phyloP scores from a whole-genome alignment of 1,139 yeast species.

The Magnusiomyces tetraspermus region DNA sequence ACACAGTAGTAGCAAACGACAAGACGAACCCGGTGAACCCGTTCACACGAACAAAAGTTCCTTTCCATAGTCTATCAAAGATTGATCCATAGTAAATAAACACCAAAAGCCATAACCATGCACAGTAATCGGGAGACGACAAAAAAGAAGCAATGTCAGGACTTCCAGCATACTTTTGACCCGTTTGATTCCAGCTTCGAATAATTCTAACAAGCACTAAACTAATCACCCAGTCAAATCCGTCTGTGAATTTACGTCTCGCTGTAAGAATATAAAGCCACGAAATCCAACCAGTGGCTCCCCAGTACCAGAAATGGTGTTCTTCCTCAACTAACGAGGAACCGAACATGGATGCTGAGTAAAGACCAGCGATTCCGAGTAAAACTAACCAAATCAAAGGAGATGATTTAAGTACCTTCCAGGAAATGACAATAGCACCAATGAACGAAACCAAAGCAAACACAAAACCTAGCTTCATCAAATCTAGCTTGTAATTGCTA shows the following conservation, averaged over 20 bases:
- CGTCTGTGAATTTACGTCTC: conserved; percentile 20
- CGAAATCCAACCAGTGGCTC: conserved; percentile 36
- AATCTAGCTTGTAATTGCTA: conserved; percentile 56
- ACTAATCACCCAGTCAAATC: conserved; percentile 30
- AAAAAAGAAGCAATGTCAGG: conserved; percentile 36
- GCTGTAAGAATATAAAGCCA: conserved; percentile 26
- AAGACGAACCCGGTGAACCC: conserved; percentile 34
- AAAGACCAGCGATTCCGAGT: conserved; percentile 36
- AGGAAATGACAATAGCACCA: conserved; percentile 14
- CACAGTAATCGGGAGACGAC: conserved; percentile 14
- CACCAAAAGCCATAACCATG: conserved; percentile 44
- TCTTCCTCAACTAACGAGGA: conserved; percentile 95
- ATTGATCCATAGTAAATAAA: conserved; percentile 34
- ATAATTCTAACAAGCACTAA: conserved; percentile 46
- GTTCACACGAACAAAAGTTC: conserved; percentile 21
- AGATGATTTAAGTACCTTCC: conserved; percentile 12
- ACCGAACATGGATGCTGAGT: conserved; percentile 63
- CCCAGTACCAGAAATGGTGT: conserved; percentile 94
- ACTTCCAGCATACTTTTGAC: conserved; percentile 63
- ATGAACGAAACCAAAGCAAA: conserved; percentile 28
- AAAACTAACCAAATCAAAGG: conserved; percentile 21
- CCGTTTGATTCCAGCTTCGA: conserved; percentile 86
- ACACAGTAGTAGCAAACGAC: conserved; percentile 35
- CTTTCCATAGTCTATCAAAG: conserved; percentile 23
- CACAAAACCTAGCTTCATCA: conserved; percentile 43